These are phyloP conservation scores for Asterionellopsis glacialis DNA, from an alignment of 108 stramenopile species.

Conservation along the genomic window DNA sequence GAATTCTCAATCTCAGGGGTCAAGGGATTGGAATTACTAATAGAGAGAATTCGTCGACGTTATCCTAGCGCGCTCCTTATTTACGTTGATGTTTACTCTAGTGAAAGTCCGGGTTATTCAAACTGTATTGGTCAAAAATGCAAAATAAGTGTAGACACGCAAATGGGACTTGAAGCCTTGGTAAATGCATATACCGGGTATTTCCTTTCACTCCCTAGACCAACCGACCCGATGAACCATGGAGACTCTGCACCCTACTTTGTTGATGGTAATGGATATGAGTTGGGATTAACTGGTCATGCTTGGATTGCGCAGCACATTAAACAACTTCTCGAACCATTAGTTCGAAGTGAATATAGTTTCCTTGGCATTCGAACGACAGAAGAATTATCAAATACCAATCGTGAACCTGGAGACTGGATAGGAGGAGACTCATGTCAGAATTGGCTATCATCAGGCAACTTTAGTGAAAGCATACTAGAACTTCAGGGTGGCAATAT, in stretches of 20 bases:
- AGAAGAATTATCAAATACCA: no score
- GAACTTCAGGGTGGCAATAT: not conserved
- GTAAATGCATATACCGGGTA: not conserved
- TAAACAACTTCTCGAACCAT: not conserved
- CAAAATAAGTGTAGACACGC: not conserved
- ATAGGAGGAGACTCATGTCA: not conserved
- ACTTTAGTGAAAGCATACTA: not conserved
- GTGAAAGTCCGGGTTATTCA: not conserved
- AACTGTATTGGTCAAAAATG: not conserved
- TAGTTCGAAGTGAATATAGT: no score
- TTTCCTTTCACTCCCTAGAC: not conserved
- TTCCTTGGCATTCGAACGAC: no score
- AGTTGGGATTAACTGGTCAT: not conserved
- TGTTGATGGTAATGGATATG: not conserved
- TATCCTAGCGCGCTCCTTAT: slow-evolving; percentile 11
- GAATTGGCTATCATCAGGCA: not conserved
- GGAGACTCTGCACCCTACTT: not conserved
- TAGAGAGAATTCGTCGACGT: not conserved
- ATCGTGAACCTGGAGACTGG: not conserved
- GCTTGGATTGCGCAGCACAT: not conserved
- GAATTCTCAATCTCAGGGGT: slow-evolving; percentile 8
- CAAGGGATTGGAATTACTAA: not conserved
- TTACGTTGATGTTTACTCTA: slow-evolving; percentile 2
- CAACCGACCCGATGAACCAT: slow-evolving; percentile 2
- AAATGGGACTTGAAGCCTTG: not conserved